Base-by-base conservation (phyloP, 192 early-diverging fungal species). In the Neocallimastix lanati region DNA sequence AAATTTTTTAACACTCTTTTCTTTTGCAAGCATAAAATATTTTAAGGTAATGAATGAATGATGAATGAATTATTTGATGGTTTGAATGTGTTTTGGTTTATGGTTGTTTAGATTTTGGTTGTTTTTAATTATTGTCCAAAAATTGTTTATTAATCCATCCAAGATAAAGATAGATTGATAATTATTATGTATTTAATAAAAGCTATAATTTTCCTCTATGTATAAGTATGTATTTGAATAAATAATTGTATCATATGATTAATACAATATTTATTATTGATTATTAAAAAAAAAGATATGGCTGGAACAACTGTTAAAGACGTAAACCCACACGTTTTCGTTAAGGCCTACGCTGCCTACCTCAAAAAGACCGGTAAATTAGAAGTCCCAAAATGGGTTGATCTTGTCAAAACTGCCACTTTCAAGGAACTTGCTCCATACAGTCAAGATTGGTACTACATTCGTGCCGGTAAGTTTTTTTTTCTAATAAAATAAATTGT, bases 361-460 rank as follows among this genome's bases (percentile, higher is more conserved):
- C 90, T 99, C 84, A 99, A 98, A 94, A 92, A 94, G 84, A 93
- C 95, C 80, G 98, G 98, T 85, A 96, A 96, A 92, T 93, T 99
- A 85, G 93, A 95, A 85, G 93, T 99, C 82, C 98, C 98, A 85
- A 95, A 94, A 88, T 99, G 96, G 96, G 93, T 95, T 84, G 98
- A 99, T 88, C 85, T 97, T 83, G 96, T 96, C 90, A 99, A 99
- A 92, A 98, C 98, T 81, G 95, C 92, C 79, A 90, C 94, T 80
- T 91, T 88, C 92, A 98, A 97, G 93, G 98, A 99, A 89, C 91
- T 97, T 80, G 93, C 93, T 82, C 98, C 98, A 38, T 94, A 96
- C 88, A 96, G 98, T 85, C 92, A 94, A 78, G 98, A 99, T 90
- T 99, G 96, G 96, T 99, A 92, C 93, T 99, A 96, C 90, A 86